Conservation (phyloP, 2,329 filamentous ascomycete genomes). For the Dothideomycetidae sp. region DNA sequence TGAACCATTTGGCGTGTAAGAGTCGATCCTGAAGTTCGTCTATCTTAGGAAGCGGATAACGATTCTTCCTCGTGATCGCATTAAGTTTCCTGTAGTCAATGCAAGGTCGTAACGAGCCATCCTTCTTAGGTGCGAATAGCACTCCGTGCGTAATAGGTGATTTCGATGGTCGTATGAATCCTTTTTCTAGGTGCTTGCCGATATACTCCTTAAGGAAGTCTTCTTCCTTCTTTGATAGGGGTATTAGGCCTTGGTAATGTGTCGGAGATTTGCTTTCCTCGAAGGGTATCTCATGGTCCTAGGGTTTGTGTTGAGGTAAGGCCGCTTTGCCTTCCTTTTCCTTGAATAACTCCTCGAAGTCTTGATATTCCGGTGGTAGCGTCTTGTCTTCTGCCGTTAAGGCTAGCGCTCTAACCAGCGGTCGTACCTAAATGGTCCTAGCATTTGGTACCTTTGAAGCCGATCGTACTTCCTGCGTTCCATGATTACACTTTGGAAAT, state of each 20-base stretch:
- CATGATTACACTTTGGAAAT: constrained; percentile 1
- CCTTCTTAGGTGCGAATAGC: constrained; percentile 14
- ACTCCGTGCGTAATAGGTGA: neutral
- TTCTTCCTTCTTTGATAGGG: neutral
- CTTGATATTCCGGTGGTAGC: constrained; percentile 1
- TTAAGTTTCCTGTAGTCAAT: constrained; percentile 23
- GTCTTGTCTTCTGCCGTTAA: neutral
- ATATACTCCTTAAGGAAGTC: constrained; percentile 3
- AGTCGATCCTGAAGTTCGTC: constrained; percentile 17
- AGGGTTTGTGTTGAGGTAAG: neutral
- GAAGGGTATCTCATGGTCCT: constrained; percentile 1
- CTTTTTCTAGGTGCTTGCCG: neutral
- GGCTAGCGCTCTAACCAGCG: neutral
- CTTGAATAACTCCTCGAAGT: constrained; percentile 1
- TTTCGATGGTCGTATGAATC: constrained; percentile 1
- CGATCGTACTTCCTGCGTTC: neutral
- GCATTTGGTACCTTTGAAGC: neutral
- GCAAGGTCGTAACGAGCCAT: constrained; percentile 15
- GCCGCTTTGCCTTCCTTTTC: neutral
- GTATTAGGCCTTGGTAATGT: constrained; percentile 5
- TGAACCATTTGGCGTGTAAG: constrained; percentile 11
- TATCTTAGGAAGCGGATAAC: constrained; percentile 17
- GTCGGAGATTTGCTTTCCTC: constrained; percentile 3
- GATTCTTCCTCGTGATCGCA: constrained; percentile 21
- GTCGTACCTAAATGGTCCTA: constrained; percentile 1